Percentiles rank a stretch among this genome's conserved stretches.
phyloP scores from a whole-genome alignment of 192 early-diverging fungal genomes.

The Backusella westeae region DNA sequence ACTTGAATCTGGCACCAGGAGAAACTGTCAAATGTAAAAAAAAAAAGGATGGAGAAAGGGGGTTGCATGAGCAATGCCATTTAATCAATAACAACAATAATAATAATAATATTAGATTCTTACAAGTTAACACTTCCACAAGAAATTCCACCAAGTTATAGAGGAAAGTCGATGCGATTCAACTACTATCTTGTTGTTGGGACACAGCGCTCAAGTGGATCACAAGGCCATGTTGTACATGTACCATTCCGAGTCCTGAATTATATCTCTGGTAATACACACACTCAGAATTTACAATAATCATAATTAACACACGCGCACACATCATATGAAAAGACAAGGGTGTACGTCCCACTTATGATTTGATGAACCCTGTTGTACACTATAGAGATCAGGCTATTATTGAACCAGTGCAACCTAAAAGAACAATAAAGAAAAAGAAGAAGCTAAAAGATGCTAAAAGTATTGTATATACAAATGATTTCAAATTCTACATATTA shows the following conservation, averaged over 20 bases:
- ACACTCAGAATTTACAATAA: not conserved
- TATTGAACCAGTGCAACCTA: slow-evolving; percentile 36
- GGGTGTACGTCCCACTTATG: slow-evolving; percentile 65
- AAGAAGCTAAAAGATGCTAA: not conserved
- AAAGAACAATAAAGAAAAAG: slow-evolving; percentile 33
- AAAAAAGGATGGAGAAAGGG: not conserved
- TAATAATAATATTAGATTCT: slow-evolving; percentile 35
- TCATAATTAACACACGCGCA: not conserved
- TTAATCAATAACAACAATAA: not conserved
- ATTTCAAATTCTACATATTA: not conserved
- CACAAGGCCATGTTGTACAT: slow-evolving; percentile 54
- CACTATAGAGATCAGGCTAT: slow-evolving; percentile 63
- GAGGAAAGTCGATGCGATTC: slow-evolving; percentile 64
- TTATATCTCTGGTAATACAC: slow-evolving; percentile 37
- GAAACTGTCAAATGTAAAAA: slow-evolving; percentile 68
- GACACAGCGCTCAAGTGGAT: slow-evolving; percentile 46
- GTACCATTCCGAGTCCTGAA: slow-evolving; percentile 69
- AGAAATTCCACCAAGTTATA: slow-evolving; percentile 64
- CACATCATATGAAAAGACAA: slow-evolving; percentile 38
- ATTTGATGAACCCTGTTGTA: slow-evolving; percentile 72
- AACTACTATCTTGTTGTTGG: slow-evolving; percentile 68
- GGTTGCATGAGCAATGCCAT: not conserved
- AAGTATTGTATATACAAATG: not conserved
- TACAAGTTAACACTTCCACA: slow-evolving; percentile 61
- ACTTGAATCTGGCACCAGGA: slow-evolving; percentile 64